Conservation (phyloP, 768 basidiomycete species). For the Megacollybia marginata region DNA sequence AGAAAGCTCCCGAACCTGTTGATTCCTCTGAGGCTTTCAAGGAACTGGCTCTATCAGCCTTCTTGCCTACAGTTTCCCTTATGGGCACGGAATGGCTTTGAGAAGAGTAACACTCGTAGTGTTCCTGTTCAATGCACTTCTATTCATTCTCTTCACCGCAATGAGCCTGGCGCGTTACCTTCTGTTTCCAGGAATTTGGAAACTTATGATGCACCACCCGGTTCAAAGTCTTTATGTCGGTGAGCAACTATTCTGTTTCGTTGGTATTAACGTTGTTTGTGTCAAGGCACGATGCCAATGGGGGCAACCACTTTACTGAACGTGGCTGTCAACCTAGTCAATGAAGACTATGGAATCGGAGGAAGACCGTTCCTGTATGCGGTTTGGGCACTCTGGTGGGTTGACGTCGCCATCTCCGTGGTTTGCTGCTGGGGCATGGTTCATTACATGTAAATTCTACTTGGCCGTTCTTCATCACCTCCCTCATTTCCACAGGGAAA, state of each 20-base stretch:
- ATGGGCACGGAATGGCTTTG: constrained; percentile 37
- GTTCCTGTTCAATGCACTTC: constrained; percentile 50
- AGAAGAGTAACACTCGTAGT: constrained; percentile 36
- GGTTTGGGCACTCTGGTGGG: constrained; percentile 61
- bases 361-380: constrained; percentile 40
- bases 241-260: constrained; percentile 11
- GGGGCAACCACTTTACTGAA: constrained; percentile 45
- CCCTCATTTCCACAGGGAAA: constrained; percentile 32
- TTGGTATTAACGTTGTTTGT: not conserved
- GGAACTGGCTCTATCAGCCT: constrained; percentile 46
- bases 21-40: constrained; percentile 7
- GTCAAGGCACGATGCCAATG: constrained; percentile 34
- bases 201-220: constrained; percentile 39
- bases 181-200: constrained; percentile 44
- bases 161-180: constrained; percentile 44
- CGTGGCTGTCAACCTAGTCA: constrained; percentile 31
- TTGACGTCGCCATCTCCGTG: constrained; percentile 43
- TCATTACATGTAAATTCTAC: constrained; percentile 53
- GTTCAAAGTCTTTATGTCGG: constrained; percentile 35
- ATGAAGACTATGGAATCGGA: constrained; percentile 36
- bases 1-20: constrained; percentile 1
- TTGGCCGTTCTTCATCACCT: constrained; percentile 14
- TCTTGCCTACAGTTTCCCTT: constrained; percentile 53
- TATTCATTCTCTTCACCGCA: constrained; percentile 44
- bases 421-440: constrained; percentile 55